phyloP scores from a whole-genome alignment of 2,329 filamentous ascomycete species.

The Epichloe gansuensis region DNA sequence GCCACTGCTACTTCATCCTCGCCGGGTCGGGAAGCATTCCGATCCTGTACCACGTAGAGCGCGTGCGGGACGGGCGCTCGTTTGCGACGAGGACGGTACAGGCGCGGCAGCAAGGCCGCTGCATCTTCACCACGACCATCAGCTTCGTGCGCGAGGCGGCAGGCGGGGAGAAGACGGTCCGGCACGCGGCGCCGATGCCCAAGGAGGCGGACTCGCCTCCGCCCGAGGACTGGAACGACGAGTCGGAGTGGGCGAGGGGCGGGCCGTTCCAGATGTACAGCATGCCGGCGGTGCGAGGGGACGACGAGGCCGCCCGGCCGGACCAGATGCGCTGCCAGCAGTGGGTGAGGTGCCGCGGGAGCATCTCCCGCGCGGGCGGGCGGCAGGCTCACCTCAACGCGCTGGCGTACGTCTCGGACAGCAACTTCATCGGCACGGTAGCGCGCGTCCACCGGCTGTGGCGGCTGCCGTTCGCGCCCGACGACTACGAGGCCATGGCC shows the following conservation, averaged over 20 bases:
- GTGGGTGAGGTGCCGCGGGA: conserved; percentile 64
- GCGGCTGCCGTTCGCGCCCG: conserved; percentile 48
- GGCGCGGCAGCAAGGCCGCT: conserved; percentile 72
- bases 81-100: conserved; percentile 95
- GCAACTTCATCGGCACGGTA: conserved; percentile 85
- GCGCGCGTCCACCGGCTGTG: conserved; percentile 69
- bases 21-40: conserved; percentile 76
- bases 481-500: conserved; percentile 39
- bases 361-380: conserved; percentile 60
- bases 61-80: conserved; percentile 77
- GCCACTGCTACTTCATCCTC: conserved; percentile 98
- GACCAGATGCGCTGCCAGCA: conserved; percentile 56
- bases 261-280: conserved; percentile 35
- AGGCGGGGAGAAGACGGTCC: conserved; percentile 38
- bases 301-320: conserved; percentile 34
- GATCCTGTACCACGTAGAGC: conserved; percentile 89
- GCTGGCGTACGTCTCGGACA: conserved; percentile 86
- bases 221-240: conserved; percentile 28
- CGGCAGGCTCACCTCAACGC: conserved; percentile 73
- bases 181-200: conserved; percentile 54
- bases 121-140: conserved; percentile 92
- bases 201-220: conserved; percentile 23
- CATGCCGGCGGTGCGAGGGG: conserved; percentile 25
- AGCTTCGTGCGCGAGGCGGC: conserved; percentile 64
- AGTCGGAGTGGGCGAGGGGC: conserved; percentile 36